phyloP scores from a whole-genome alignment of 371 early-diverging fungal species.

The Mortierella sp. region DNA sequence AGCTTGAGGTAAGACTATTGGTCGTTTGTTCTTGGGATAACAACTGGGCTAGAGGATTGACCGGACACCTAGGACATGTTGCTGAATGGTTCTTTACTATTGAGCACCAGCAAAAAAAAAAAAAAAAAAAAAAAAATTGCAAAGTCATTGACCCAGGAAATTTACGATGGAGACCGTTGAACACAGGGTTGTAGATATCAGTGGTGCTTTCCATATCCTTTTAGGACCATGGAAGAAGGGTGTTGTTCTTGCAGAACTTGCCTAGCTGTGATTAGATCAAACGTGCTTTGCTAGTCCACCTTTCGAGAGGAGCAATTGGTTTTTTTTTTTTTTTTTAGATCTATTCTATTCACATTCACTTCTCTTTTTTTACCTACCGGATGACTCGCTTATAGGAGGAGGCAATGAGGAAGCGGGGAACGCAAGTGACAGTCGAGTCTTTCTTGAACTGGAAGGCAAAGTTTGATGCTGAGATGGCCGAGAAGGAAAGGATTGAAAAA shows the following conservation, averaged over 20 bases:
- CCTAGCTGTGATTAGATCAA: too few relatives aligned
- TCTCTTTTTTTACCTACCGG: background rate
- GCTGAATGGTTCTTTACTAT: too few relatives aligned
- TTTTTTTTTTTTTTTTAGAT: too few relatives aligned
- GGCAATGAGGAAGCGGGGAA: slow-evolving; percentile 82
- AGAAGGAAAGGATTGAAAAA: slow-evolving; percentile 63
- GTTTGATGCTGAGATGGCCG: slow-evolving; percentile 82
- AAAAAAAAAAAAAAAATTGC: background rate
- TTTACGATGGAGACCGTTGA: background rate
- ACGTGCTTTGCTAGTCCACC: too few relatives aligned
- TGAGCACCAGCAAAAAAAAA: background rate
- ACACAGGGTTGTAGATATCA: background rate
- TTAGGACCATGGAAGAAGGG: too few relatives aligned
- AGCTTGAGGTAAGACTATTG: slow-evolving; percentile 67
- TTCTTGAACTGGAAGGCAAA: slow-evolving; percentile 84
- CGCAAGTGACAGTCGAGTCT: slow-evolving; percentile 80
- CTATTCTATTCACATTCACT: too few relatives aligned
- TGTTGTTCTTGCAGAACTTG: too few relatives aligned
- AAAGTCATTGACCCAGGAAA: background rate
- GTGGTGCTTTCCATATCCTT: too few relatives aligned
- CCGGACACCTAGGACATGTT: too few relatives aligned
- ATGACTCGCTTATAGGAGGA: slow-evolving; percentile 61
- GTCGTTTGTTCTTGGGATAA: background rate
- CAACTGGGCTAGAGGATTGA: background rate
- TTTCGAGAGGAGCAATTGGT: too few relatives aligned